Evolutionary conservation across 2,329 filamentous ascomycete genomes (phyloP).

Genomic region (Leptographium galeiforme): DNA sequence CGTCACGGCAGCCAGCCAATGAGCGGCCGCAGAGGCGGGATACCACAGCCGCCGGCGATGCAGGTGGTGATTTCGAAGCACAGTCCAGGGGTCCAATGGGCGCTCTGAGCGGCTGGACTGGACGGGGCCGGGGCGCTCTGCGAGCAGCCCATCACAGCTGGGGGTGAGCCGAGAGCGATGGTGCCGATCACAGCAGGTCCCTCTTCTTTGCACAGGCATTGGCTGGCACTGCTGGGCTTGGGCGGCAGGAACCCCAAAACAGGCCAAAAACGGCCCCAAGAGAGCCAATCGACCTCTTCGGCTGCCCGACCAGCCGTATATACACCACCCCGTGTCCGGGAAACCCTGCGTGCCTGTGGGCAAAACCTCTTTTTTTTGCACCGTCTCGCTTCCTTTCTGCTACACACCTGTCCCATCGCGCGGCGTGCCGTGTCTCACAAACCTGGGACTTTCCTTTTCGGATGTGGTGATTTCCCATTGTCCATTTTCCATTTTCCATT

Average conservation of each 20-base stretch:
- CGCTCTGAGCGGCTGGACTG: neutral
- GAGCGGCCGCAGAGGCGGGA: conserved; percentile 16
- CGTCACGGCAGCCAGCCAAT: conserved; percentile 25
- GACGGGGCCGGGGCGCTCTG: neutral
- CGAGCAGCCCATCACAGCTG: neutral
- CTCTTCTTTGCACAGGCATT: neutral
- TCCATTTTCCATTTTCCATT: too few relatives aligned
- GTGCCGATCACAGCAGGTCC: neutral
- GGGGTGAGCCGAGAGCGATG: neutral
- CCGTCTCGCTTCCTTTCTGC: neutral
- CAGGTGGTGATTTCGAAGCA: conserved; percentile 9
- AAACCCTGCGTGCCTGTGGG: too few relatives aligned
- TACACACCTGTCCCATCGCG: neutral
- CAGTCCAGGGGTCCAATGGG: neutral
- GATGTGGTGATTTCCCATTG: conserved; percentile 2
- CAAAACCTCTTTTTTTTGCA: too few relatives aligned
- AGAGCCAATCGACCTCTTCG: neutral
- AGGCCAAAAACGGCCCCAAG: neutral
- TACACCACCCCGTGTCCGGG: neutral
- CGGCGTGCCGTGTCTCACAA: conserved; percentile 10
- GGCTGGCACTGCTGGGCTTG: neutral
- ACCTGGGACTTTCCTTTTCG: neutral
- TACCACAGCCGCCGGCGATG: conserved; percentile 14
- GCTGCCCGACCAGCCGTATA: neutral
- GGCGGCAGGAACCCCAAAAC: too few relatives aligned